phyloP scores from a whole-genome alignment of 2,329 filamentous ascomycete species.

The Aspergillus sp. region DNA sequence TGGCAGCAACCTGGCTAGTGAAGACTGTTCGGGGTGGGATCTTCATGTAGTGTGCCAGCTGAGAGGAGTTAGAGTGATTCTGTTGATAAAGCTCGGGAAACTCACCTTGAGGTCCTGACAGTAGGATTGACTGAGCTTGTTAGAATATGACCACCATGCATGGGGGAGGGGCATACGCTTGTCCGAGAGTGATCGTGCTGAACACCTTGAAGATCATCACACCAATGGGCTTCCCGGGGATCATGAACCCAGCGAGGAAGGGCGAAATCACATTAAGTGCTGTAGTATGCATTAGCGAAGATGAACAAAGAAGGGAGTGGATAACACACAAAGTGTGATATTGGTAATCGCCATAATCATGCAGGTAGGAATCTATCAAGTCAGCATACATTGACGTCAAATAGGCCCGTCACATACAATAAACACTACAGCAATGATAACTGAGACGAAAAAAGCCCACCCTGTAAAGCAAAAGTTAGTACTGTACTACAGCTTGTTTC shows the following conservation, averaged over 20 bases:
- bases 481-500: conserved; percentile 50
- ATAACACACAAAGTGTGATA: conserved; percentile 32
- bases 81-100: conserved; percentile 6
- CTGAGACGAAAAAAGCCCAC: conserved; percentile 70
- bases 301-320: neutral
- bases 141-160: neutral
- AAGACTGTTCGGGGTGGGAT: conserved; percentile 53
- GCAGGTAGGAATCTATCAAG: conserved; percentile 55
- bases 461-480: conserved; percentile 61
- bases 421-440: conserved; percentile 61
- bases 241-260: conserved; percentile 71
- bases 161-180: conserved; percentile 50
- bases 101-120: conserved; percentile 65
- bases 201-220: conserved; percentile 81
- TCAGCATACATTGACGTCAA: neutral
- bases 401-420: neutral
- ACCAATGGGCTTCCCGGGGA: conserved; percentile 67
- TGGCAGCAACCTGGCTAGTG: conserved; percentile 51
- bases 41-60: conserved; percentile 62
- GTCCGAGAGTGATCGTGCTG: conserved; percentile 66
- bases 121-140: conserved; percentile 43
- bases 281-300: conserved; percentile 38
- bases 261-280: conserved; percentile 73
- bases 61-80: neutral
- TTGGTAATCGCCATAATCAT: conserved; percentile 72